phyloP scores from a whole-genome alignment of 2,329 filamentous ascomycete species.

The Cladosporium sp. region DNA sequence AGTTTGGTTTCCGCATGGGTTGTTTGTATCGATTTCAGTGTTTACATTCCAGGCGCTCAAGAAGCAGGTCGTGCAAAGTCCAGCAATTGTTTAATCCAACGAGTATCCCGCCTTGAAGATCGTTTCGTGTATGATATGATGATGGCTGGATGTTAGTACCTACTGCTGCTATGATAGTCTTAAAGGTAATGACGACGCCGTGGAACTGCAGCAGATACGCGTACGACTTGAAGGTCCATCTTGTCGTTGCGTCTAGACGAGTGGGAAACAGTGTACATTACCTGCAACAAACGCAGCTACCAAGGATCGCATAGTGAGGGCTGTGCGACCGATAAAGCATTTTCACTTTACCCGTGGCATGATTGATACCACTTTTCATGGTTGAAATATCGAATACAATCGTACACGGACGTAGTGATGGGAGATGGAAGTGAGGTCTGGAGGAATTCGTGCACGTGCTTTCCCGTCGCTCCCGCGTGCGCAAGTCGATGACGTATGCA shows the following conservation, averaged over 20 bases:
- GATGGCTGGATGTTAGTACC: background rate
- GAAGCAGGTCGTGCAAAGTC: background rate
- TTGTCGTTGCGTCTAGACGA: background rate
- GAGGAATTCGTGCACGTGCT: background rate
- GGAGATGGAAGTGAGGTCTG: background rate
- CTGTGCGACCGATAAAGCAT: too few relatives aligned
- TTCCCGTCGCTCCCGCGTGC: background rate
- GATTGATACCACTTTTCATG: background rate
- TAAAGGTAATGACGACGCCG: too few relatives aligned
- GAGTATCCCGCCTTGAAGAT: background rate
- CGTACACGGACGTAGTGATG: background rate
- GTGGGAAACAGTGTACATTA: background rate
- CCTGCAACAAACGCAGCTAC: background rate
- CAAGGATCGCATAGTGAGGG: background rate
- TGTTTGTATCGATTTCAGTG: background rate
- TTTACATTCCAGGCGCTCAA: background rate
- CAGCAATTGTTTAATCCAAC: too few relatives aligned
- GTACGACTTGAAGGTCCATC: background rate
- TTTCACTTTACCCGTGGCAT: too few relatives aligned
- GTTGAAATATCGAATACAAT: background rate
- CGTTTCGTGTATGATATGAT: background rate
- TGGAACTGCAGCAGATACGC: background rate
- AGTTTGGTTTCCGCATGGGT: background rate
- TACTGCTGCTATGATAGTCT: background rate
- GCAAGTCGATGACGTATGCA: slow-evolving; percentile 18